Percentiles rank a stretch among this genome's conserved stretches.
Conservation (phyloP, 192 early-diverging fungal species). For the Rhizophagus sp. region DNA sequence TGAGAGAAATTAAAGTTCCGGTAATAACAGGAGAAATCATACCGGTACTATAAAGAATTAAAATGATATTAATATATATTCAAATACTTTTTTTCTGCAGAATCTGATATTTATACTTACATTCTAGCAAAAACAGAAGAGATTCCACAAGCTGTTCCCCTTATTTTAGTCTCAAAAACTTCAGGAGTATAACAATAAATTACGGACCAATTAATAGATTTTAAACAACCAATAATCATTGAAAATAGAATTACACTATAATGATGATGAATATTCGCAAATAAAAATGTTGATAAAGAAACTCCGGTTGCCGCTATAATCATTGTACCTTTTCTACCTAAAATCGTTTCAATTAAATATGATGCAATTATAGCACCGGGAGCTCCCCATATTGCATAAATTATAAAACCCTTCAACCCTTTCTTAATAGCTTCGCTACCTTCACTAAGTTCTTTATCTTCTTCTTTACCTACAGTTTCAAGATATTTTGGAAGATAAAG, state of each 20-base stretch:
- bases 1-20: constrained; percentile 61
- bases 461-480: constrained; percentile 31
- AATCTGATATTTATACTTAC: constrained; percentile 30
- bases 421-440: constrained; percentile 36
- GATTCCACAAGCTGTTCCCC: constrained; percentile 79
- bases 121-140: constrained; percentile 77
- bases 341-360: constrained; percentile 66
- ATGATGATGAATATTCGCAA: constrained; percentile 59
- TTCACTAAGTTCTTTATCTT: constrained; percentile 18
- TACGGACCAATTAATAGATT: constrained; percentile 79
- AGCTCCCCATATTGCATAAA: constrained; percentile 73
- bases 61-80: background rate
- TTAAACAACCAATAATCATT: constrained; percentile 60
- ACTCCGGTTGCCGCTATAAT: constrained; percentile 71
- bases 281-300: constrained; percentile 61
- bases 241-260: constrained; percentile 60
- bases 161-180: constrained; percentile 72
- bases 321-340: constrained; percentile 83
- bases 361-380: constrained; percentile 73
- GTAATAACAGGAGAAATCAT: constrained; percentile 74
- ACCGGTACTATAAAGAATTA: constrained; percentile 49
- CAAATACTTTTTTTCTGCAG: background rate
- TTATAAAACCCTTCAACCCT: constrained; percentile 72
- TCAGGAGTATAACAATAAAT: constrained; percentile 89
- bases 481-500: constrained; percentile 81